Evolutionary conservation across 2,329 filamentous ascomycete species (phyloP).

Genomic region (Arachnopeziza araneosa): DNA sequence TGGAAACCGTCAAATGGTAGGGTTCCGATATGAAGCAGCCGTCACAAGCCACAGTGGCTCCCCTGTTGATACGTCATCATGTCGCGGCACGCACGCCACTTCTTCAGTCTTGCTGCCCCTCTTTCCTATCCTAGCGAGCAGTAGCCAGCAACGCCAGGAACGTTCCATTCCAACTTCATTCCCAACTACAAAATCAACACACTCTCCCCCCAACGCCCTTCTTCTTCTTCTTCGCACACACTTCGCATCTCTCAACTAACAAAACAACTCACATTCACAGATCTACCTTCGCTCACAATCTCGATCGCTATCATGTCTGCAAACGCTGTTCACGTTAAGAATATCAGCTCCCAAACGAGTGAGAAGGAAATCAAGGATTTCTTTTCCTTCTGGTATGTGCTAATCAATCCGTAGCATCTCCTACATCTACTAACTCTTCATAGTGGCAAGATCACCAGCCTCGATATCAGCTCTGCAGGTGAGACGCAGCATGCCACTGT

Average conservation of each 20-base stretch:
- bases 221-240: neutral
- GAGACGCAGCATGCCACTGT: constrained; percentile 81
- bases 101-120: neutral
- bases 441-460: constrained; percentile 84
- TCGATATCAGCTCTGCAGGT: constrained; percentile 66
- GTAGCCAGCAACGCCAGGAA: neutral
- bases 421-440: constrained; percentile 16
- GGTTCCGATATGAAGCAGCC: neutral
- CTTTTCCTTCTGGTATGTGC: constrained; percentile 84
- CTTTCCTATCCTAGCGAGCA: neutral
- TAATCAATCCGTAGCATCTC: neutral
- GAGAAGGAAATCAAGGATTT: constrained; percentile 94
- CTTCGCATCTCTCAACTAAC: neutral
- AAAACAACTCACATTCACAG: neutral
- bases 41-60: neutral
- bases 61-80: neutral
- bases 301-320: constrained; percentile 21
- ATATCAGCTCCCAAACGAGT: constrained; percentile 74
- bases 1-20: neutral
- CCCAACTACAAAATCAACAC: neutral
- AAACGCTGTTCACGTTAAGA: constrained; percentile 76
- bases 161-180: neutral
- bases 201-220: neutral
- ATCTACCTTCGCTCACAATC: neutral
- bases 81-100: neutral